Conservation (phyloP, 371 early-diverging fungal genomes). For the Mortierella sp. region DNA sequence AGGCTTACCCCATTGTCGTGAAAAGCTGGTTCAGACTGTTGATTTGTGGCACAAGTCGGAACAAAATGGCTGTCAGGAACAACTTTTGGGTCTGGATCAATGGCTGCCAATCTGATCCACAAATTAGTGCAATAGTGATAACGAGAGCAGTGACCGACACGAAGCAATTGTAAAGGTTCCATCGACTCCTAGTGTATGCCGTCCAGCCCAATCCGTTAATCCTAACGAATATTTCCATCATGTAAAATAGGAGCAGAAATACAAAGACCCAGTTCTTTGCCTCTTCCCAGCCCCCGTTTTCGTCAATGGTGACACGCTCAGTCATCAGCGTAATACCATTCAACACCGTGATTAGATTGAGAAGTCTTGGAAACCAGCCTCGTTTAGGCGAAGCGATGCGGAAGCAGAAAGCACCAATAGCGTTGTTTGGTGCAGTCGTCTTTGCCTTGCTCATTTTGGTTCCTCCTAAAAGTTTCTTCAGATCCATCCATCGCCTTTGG, state of each 20-base stretch:
- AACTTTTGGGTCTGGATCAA: constrained; percentile 71
- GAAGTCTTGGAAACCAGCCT: constrained; percentile 63
- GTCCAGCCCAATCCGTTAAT: constrained; percentile 70
- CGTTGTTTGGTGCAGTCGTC: constrained; percentile 54
- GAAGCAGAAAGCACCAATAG: constrained; percentile 62
- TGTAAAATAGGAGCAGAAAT: constrained; percentile 61
- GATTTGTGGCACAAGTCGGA: constrained; percentile 73
- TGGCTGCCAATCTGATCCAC: constrained; percentile 52
- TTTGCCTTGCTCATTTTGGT: constrained; percentile 72
- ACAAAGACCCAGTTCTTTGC: constrained; percentile 63
- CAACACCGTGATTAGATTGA: constrained; percentile 63
- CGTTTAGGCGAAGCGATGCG: constrained; percentile 64
- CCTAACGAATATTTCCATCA: constrained; percentile 66
- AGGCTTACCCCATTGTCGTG: constrained; percentile 75
- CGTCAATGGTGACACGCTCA: constrained; percentile 51
- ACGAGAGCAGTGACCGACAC: constrained; percentile 66
- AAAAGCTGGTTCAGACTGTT: constrained; percentile 75
- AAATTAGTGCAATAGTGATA: constrained; percentile 59
- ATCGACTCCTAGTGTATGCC: constrained; percentile 67
- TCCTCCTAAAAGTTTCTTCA: constrained; percentile 72
- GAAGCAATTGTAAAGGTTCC: constrained; percentile 73
- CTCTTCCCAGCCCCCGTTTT: constrained; percentile 17
- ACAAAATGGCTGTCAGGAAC: constrained; percentile 73
- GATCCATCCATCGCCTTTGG: constrained; percentile 79
- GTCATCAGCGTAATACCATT: constrained; percentile 70